These are phyloP conservation scores for Chamaecrista fasciculata DNA, from an alignment of 306 rosid species.

Conservation along the genomic window DNA sequence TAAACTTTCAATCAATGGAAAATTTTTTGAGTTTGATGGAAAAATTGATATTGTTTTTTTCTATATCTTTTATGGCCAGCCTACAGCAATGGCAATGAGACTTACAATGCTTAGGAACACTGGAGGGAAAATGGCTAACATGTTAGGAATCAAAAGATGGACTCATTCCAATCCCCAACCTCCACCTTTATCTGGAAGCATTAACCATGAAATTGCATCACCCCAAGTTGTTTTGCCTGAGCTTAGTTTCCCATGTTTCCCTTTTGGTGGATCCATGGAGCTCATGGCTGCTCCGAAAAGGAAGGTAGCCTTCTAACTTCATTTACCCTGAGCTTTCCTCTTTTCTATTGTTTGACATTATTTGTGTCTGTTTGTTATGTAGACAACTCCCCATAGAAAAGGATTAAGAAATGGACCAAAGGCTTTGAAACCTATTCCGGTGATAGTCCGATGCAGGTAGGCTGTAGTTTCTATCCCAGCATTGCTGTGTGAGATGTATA, in stretches of 20 bases:
- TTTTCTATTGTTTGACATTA: background rate
- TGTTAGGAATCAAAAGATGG: slow-evolving; percentile 44
- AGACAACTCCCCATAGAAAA: slow-evolving; percentile 58
- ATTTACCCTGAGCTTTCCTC: background rate
- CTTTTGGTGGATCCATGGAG: slow-evolving; percentile 68
- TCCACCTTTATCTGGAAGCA: slow-evolving; percentile 48
- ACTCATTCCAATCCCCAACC: slow-evolving; percentile 38
- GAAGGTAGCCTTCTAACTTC: slow-evolving; percentile 34
- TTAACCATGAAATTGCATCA: slow-evolving; percentile 25
- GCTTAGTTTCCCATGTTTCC: slow-evolving; percentile 48
- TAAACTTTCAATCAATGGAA: no score
- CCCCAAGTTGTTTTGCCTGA: slow-evolving; percentile 52
- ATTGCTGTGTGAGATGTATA: background rate
- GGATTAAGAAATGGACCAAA: slow-evolving; percentile 81
- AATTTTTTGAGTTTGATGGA: no score
- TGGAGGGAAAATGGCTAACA: slow-evolving; percentile 25
- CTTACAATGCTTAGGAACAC: slow-evolving; percentile 34
- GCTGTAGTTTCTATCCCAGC: no score
- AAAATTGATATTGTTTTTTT: background rate
- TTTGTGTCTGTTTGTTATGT: slow-evolving; percentile 27
- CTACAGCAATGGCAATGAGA: slow-evolving; percentile 49
- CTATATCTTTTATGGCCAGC: background rate
- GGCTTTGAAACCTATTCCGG: slow-evolving; percentile 79
- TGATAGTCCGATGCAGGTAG: slow-evolving; percentile 76
- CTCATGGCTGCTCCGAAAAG: slow-evolving; percentile 88